phyloP scores from a whole-genome alignment of 805 yeast genomes.

The Cyberlindnera suaveolens region DNA sequence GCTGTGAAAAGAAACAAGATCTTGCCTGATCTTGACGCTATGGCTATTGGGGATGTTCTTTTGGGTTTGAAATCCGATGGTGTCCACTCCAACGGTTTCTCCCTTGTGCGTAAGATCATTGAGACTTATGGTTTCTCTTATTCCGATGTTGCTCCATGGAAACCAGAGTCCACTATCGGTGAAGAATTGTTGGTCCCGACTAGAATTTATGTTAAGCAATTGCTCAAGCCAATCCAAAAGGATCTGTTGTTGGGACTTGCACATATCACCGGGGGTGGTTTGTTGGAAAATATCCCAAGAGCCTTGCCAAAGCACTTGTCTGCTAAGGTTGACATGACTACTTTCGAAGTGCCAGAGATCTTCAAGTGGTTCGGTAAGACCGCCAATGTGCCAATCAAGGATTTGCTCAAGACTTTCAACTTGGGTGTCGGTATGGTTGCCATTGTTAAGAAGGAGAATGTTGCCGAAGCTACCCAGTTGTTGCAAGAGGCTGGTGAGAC shows the following conservation, averaged over 20 bases:
- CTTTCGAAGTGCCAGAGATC: conserved; percentile 83
- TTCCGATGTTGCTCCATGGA: conserved; percentile 83
- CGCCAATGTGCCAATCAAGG: conserved; percentile 83
- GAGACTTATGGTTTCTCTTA: conserved; percentile 70
- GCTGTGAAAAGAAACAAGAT: conserved; percentile 76
- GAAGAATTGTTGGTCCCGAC: conserved; percentile 87
- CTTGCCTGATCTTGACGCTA: conserved; percentile 61
- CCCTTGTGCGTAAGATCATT: conserved; percentile 87
- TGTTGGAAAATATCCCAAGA: conserved; percentile 93
- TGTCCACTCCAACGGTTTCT: conserved; percentile 94
- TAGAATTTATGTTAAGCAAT: conserved; percentile 86
- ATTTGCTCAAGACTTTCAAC: conserved; percentile 86
- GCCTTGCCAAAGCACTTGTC: conserved; percentile 77
- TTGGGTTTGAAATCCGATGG: conserved; percentile 90
- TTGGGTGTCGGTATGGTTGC: conserved; percentile 96
- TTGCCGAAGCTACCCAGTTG: conserved; percentile 43
- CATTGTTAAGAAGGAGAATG: conserved; percentile 69
- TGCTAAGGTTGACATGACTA: conserved; percentile 71
- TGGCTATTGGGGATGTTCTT: conserved; percentile 76
- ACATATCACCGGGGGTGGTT: conserved; percentile 98
- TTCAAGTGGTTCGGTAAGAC: conserved; percentile 92
- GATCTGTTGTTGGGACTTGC: conserved; percentile 80
- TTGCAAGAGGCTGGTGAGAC: conserved; percentile 66
- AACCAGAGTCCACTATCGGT: conserved; percentile 63
- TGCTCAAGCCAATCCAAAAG: conserved; percentile 66